These are phyloP conservation scores for Phytomonas sp. DNA, from an alignment of 208 protist species.

Conservation along the genomic window DNA sequence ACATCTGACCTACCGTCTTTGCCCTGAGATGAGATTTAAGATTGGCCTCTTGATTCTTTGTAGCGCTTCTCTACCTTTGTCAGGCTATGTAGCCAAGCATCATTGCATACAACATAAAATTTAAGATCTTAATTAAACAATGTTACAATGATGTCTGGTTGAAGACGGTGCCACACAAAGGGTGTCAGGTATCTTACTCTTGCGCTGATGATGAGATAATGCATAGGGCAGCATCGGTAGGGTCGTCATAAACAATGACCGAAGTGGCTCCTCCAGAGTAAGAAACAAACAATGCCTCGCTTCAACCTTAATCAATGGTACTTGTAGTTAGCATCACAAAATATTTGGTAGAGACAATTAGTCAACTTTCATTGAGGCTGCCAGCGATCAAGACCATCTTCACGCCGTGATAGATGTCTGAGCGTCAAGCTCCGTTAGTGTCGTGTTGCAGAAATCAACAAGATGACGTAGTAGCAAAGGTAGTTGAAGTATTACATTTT, in stretches of 20 bases:
- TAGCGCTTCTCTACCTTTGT: background rate
- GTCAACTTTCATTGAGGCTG: background rate
- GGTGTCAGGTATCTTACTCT: background rate
- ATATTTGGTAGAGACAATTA: background rate
- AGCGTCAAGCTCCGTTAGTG: background rate
- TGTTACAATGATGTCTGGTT: background rate
- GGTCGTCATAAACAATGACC: background rate
- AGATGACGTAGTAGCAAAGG: background rate
- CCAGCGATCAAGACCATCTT: background rate
- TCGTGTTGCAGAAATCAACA: background rate
- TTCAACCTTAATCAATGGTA: background rate
- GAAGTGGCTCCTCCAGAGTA: background rate
- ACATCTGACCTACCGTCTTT: background rate
- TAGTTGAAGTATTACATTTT: background rate
- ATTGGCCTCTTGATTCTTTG: background rate
- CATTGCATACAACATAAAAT: background rate
- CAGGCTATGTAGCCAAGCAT: background rate
- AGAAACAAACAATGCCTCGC: background rate
- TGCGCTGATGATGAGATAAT: background rate
- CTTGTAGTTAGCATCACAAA: background rate
- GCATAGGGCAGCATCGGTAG: background rate
- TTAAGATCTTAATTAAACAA: background rate
- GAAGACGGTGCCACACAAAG: background rate
- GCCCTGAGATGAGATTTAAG: background rate
- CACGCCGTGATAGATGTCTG: background rate